A percentile compares a stretch with the other conserved stretches of the same genome.
Evolutionary conservation across 495 filamentous ascomycete genomes (phyloP).

Genomic region (Neurospora intermedia): DNA sequence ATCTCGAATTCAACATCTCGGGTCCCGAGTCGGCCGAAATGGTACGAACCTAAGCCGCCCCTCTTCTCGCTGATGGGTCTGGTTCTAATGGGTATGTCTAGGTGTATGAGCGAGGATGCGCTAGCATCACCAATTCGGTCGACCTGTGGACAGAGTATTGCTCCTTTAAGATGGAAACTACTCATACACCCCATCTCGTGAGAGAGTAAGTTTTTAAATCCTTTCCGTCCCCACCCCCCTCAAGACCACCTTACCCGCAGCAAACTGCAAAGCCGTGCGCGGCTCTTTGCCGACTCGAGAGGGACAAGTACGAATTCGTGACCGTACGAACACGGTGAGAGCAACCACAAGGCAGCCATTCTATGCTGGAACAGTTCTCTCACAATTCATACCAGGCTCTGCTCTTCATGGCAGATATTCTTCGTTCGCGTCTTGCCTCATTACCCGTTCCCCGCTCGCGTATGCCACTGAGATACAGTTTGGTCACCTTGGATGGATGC

Average conservation of each 20-base stretch:
- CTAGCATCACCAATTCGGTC: slow-evolving; percentile 84
- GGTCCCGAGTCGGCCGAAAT: slow-evolving; percentile 97
- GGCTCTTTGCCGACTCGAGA: slow-evolving; percentile 17
- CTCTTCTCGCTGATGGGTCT: not conserved
- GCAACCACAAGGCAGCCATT: slow-evolving; percentile 37
- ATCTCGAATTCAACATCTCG: slow-evolving; percentile 91
- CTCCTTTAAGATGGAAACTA: slow-evolving; percentile 93
- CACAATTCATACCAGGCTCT: slow-evolving; percentile 49
- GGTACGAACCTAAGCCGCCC: slow-evolving; percentile 41
- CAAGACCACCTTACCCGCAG: slow-evolving; percentile 40
- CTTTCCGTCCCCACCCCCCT: slow-evolving; percentile 52
- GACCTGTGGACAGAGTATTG: slow-evolving; percentile 97
- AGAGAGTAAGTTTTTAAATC: slow-evolving; percentile 91
- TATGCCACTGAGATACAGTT: slow-evolving; percentile 30
- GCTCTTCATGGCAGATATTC: slow-evolving; percentile 32
- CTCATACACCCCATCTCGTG: slow-evolving; percentile 86
- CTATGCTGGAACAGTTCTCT: slow-evolving; percentile 41
- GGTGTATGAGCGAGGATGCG: slow-evolving; percentile 93
- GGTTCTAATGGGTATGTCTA: slow-evolving; percentile 23
- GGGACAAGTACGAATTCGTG: slow-evolving; percentile 12
- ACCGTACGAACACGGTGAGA: slow-evolving; percentile 40
- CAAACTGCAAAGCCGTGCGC: slow-evolving; percentile 19
- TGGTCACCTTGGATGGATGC: slow-evolving; percentile 40
- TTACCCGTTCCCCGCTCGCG: slow-evolving; percentile 30
- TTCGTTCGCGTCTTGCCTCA: slow-evolving; percentile 34